Evolutionary conservation across 164 flowering plant genomes (phyloP).

Genomic region (Chimonanthus salicifolius): DNA sequence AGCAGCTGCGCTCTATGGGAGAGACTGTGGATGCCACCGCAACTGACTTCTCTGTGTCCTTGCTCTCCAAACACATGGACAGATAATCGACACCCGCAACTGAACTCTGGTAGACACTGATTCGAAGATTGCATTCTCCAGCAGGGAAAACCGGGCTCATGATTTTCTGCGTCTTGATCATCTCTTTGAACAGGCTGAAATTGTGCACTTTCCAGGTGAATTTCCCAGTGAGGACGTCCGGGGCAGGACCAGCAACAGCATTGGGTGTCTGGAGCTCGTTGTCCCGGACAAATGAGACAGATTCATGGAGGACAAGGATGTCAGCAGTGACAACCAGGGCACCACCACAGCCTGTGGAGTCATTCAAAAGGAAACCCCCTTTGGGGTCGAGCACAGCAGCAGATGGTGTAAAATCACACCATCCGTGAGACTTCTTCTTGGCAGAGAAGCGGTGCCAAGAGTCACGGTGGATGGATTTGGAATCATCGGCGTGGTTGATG

Average conservation of each 20-base stretch:
- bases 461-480: constrained; percentile 72
- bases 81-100: constrained; percentile 75
- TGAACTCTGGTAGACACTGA: constrained; percentile 89
- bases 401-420: constrained; percentile 90
- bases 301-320: constrained; percentile 72
- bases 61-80: constrained; percentile 97
- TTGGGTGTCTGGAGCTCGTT: constrained; percentile 13
- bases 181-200: constrained; percentile 83
- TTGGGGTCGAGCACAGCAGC: constrained; percentile 58
- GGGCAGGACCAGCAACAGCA: constrained; percentile 19
- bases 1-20: constrained; percentile 31
- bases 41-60: constrained; percentile 71
- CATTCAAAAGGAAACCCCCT: constrained; percentile 46
- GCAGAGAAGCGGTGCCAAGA: constrained; percentile 89
- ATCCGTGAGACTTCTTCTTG: constrained; percentile 95
- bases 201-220: constrained; percentile 95
- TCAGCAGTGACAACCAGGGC: constrained; percentile 66
- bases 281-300: constrained; percentile 39
- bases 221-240: constrained; percentile 81
- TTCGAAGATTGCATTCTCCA: constrained; percentile 86
- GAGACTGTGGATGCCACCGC: background rate
- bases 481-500: constrained; percentile 54
- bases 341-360: constrained; percentile 24
- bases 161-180: constrained; percentile 96
- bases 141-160: constrained; percentile 96